Evolutionary conservation across 2,329 filamentous ascomycete species (phyloP).

Genomic region (Ophiostoma tasmaniense): DNA sequence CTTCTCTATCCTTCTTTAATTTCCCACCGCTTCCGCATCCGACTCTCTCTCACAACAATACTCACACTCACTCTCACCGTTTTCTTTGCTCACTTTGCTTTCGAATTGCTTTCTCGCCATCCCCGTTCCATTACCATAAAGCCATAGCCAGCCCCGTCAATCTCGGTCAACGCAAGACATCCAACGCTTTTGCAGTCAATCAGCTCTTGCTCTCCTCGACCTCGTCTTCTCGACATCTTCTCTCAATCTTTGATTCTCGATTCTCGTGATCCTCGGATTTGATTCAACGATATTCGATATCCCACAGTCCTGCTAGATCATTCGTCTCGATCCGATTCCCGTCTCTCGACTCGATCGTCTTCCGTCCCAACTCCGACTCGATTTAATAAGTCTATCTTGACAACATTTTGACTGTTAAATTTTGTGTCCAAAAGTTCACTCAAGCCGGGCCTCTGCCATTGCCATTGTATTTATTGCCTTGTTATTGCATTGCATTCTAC

Average conservation of each 20-base stretch:
- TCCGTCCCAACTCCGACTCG: neutral
- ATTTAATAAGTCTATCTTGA: neutral
- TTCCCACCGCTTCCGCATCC: conserved; percentile 10
- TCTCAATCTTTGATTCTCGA: neutral
- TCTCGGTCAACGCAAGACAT: neutral
- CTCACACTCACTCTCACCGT: conserved; percentile 21
- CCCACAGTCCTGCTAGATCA: too few relatives aligned
- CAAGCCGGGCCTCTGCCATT: conserved; percentile 9
- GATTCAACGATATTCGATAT: too few relatives aligned
- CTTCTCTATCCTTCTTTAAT: conserved; percentile 4
- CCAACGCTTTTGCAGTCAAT: neutral
- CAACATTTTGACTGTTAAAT: neutral
- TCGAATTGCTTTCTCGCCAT: neutral
- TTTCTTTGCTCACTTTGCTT: conserved; percentile 27
- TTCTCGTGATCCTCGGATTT: neutral
- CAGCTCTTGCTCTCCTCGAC: neutral
- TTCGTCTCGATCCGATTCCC: neutral
- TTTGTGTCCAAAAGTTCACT: neutral
- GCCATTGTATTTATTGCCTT: neutral
- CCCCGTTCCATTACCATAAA: neutral
- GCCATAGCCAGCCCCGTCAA: conserved; percentile 1
- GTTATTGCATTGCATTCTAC: neutral
- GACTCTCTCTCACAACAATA: neutral
- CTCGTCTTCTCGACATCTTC: neutral
- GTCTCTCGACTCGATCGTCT: neutral